Base-by-base conservation (phyloP, 371 early-diverging fungal genomes). In the Actinomucor elegans region DNA sequence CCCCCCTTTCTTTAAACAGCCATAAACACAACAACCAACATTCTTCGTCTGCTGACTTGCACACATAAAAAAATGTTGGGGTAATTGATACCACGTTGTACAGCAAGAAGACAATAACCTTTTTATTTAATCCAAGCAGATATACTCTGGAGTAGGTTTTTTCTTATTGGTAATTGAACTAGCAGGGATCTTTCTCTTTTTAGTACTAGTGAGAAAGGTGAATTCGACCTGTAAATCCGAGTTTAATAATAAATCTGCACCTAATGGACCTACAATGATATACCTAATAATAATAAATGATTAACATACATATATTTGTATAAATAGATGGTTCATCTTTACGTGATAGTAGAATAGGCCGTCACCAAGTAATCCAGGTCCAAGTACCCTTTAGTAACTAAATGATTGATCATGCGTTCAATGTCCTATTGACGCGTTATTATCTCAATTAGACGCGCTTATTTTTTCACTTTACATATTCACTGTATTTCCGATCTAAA, bases 401-500 rank as follows among this genome's bases (percentile, higher is more conserved):
- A 28, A 12, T 55, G 38, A 34, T 59, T 50, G 4, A 64, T 35
- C 3, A 59, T 55, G 14, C 59, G 38, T 44, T 64, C 65, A 28
- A 64, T 40, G 38, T 64, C 55, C 65, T 64, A 52, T 33, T 20
- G 5, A 32, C n/a, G n/a, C n/a, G n/a, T n/a, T n/a, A n/a, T n/a
- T n/a, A n/a, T n/a, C n/a, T n/a, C n/a, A n/a, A n/a, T n/a, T n/a
- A n/a, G n/a, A n/a, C n/a, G n/a, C n/a, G n/a, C n/a, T n/a, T n/a
- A n/a, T n/a, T n/a, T n/a, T n/a, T n/a, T n/a, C n/a, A n/a, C n/a
- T 33, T 10, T 57, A 61, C 72, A 50, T 61, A 52, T 17, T 66
- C 70, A 17, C 56, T 66, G 32, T 60, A 67, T 27, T 51, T 46
- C 0, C 65, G 61, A 26, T 75, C 66, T 10, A 69, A 38, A 3